These are phyloP conservation scores for Candida sakaeoensis DNA, from an alignment of 805 yeast species.

Conservation along the genomic window DNA sequence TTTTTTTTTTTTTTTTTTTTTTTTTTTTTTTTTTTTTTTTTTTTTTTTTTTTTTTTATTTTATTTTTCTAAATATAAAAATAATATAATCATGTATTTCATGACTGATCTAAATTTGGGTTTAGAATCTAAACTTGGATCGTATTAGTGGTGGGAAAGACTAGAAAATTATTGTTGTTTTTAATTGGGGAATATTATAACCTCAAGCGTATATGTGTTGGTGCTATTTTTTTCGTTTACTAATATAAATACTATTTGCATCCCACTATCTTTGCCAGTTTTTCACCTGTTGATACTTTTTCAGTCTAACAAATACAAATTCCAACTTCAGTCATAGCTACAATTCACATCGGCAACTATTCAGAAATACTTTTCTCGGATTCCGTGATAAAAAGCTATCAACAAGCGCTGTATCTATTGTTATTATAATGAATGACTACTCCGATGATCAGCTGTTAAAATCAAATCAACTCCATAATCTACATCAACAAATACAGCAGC, in stretches of 20 bases:
- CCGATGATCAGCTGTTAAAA: neutral
- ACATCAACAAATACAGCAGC: conserved; percentile 1
- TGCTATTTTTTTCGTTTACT: neutral
- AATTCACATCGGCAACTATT: neutral
- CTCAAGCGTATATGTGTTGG: neutral
- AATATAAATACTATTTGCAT: neutral
- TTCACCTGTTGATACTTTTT: too few relatives aligned
- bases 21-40: too few relatives aligned
- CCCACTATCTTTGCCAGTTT: neutral
- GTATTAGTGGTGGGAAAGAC: neutral
- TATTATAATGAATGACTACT: neutral
- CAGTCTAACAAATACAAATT: too few relatives aligned
- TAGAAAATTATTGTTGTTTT: too few relatives aligned
- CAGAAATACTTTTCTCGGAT: too few relatives aligned
- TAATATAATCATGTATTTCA: neutral
- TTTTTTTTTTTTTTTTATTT: too few relatives aligned
- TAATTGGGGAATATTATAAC: neutral
- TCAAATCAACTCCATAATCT: neutral
- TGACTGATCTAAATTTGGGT: neutral
- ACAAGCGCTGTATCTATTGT: neutral
- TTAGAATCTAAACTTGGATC: neutral
- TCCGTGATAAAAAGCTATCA: too few relatives aligned
- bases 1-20: too few relatives aligned
- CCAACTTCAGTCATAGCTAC: neutral
- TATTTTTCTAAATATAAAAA: too few relatives aligned